Percentiles rank a stretch among this genome's conserved stretches.
phyloP scores from a whole-genome alignment of 116 monocot species.

The Trichopus zeylanicus region DNA sequence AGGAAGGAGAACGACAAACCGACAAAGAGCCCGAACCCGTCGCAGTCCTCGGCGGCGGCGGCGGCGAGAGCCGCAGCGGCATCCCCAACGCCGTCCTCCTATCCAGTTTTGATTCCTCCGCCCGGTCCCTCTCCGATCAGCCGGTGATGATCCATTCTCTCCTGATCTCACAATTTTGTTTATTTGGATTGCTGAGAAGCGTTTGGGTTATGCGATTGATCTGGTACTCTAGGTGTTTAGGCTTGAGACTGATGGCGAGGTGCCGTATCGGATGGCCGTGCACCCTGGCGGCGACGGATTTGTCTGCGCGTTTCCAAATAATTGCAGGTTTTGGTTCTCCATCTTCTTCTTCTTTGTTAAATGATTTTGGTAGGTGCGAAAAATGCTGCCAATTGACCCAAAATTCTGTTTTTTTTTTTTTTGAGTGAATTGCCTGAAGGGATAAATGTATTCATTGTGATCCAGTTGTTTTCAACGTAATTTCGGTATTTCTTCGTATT shows the following conservation, averaged over 20 bases:
- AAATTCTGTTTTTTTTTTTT: too few relatives aligned
- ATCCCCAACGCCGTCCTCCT: slow-evolving; percentile 70
- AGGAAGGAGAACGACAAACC: neutral
- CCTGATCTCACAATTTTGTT: too few relatives aligned
- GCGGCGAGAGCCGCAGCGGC: slow-evolving; percentile 78
- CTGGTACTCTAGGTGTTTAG: slow-evolving; percentile 38
- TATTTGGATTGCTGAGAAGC: neutral
- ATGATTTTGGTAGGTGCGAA: neutral
- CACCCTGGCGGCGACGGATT: slow-evolving; percentile 75
- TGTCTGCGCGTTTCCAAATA: slow-evolving; percentile 63
- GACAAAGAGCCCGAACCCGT: slow-evolving; percentile 12
- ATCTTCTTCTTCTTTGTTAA: neutral
- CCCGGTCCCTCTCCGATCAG: slow-evolving; percentile 44
- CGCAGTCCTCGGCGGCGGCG: slow-evolving; percentile 68
- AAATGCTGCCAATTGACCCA: neutral
- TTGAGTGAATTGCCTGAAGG: too few relatives aligned
- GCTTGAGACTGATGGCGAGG: slow-evolving; percentile 40
- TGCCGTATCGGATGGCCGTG: slow-evolving; percentile 83
- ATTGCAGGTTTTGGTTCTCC: slow-evolving; percentile 49
- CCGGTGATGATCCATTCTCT: slow-evolving; percentile 31
- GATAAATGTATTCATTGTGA: too few relatives aligned
- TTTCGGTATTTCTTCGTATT: too few relatives aligned
- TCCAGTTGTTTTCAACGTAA: too few relatives aligned
- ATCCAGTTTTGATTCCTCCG: slow-evolving; percentile 36
- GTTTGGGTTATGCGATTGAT: neutral